These are phyloP conservation scores for Breynia disticha DNA, from an alignment of 441 rosid genomes.

Conservation along the genomic window DNA sequence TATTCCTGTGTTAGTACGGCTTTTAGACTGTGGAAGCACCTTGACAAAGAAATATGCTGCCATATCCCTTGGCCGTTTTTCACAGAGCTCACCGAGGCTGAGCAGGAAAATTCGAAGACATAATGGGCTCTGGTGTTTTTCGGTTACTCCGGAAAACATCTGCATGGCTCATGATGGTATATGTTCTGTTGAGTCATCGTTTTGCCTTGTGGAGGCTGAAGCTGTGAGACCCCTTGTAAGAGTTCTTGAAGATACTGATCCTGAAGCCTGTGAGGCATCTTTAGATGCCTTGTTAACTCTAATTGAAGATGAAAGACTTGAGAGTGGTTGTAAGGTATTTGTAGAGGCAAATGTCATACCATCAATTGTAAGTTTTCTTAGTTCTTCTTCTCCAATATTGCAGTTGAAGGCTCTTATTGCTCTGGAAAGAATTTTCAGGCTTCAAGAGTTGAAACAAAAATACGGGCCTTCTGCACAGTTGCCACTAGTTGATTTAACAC, in stretches of 20 bases:
- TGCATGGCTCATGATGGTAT: conserved; percentile 48
- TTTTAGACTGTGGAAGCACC: conserved; percentile 34
- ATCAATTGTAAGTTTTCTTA: conserved; percentile 35
- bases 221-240: conserved; percentile 44
- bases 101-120: conserved; percentile 27
- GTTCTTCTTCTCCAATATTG: conserved; percentile 36
- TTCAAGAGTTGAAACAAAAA: conserved; percentile 45
- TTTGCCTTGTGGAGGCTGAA: conserved; percentile 56
- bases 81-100: conserved; percentile 33
- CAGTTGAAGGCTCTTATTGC: conserved; percentile 50
- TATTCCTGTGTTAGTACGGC: conserved; percentile 39
- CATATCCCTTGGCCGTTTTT: conserved; percentile 36
- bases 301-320: conserved; percentile 42
- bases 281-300: conserved; percentile 51
- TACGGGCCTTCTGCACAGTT: conserved; percentile 49
- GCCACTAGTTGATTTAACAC: conserved; percentile 53
- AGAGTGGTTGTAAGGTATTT: conserved; percentile 48
- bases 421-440: conserved; percentile 51
- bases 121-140: conserved; percentile 45
- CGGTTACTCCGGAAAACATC: conserved; percentile 30
- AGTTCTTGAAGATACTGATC: conserved; percentile 39
- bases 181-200: conserved; percentile 43
- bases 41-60: conserved; percentile 42
- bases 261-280: conserved; percentile 40
- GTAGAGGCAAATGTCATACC: conserved; percentile 45